phyloP scores from a whole-genome alignment of 306 rosid genomes.

The Glycine tomentella region DNA sequence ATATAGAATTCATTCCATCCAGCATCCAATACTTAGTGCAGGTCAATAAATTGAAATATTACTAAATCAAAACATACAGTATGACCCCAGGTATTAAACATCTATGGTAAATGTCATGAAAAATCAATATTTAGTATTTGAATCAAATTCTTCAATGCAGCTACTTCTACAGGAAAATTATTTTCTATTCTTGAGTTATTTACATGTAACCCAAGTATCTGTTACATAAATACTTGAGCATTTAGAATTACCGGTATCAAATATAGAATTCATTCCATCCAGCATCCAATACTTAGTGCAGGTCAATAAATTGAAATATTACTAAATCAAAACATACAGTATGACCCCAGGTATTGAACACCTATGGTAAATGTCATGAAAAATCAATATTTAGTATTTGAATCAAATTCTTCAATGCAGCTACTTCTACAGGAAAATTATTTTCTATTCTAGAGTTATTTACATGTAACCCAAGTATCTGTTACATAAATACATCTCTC shows the following conservation, averaged over 20 bases:
- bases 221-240: constrained; percentile 1
- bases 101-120: constrained; percentile 4
- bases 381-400: constrained; percentile 4
- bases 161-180: too few species aligned
- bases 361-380: constrained; percentile 3
- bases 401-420: neutral
- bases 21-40: constrained; percentile 14
- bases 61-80: constrained; percentile 13
- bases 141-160: neutral
- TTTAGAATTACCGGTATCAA: constrained; percentile 26
- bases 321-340: constrained; percentile 13
- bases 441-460: neutral
- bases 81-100: constrained; percentile 28
- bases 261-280: constrained; percentile 30
- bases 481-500: constrained; percentile 16
- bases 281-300: constrained; percentile 14
- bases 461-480: neutral
- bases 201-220: neutral
- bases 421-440: too few species aligned
- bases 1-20: constrained; percentile 30
- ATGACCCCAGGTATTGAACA: constrained; percentile 29
- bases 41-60: constrained; percentile 30
- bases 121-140: constrained; percentile 4
- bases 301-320: constrained; percentile 30
- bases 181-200: neutral